Evolutionary conservation across 208 protist genomes (phyloP), one percentile per base, ranked within the genome.

Genomic region (Lotmaria passim): DNA sequence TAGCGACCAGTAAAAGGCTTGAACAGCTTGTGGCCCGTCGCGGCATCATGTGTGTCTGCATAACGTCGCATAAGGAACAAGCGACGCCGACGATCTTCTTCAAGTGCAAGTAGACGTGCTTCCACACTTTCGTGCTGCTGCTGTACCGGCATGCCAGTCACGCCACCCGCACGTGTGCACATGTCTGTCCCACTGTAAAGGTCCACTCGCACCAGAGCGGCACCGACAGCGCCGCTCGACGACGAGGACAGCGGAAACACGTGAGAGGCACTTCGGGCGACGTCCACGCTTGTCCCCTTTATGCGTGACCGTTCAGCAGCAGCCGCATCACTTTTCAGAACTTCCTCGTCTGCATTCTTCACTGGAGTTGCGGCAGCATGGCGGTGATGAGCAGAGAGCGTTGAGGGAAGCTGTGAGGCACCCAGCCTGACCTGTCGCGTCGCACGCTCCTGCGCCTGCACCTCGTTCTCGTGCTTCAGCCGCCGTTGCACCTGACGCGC

Each of bases 1-100:
- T 57, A 81, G 8, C 75, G 75, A 7, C 75, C 75, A 23, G 61
- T 73, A 61, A 73, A 81, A 3, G 69, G 75, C 41, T 36, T 67
- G 23, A 76, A 79, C 0, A 82, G 52, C 17, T n/a, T 71, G 23
- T 70, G 48, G 0, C 72, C 55, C 0, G 78, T 71, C n/a, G 51
- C 33, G 0, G 55, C 30, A 48, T 82, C 73, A 14, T 60, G 47
- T 8, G 39, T 73, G 36, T 55, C 52, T 38, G 64, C 34, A 33
- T 58, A 52, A 15, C 50, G 58, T 5, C 75, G 62, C 43, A 78
- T 43, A 19, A 68, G 50, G 21, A 64, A 50, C 44, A 79, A 47
- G 15, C 72, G 60, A 51, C 64, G 69, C 14, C 51, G 70, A 6
- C 60, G 63, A n/a, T 68, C 59, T 53, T 57, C 44, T 17, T 78